phyloP scores from a whole-genome alignment of 192 early-diverging fungal species.

The Jimgerdemannia flammicorona region DNA sequence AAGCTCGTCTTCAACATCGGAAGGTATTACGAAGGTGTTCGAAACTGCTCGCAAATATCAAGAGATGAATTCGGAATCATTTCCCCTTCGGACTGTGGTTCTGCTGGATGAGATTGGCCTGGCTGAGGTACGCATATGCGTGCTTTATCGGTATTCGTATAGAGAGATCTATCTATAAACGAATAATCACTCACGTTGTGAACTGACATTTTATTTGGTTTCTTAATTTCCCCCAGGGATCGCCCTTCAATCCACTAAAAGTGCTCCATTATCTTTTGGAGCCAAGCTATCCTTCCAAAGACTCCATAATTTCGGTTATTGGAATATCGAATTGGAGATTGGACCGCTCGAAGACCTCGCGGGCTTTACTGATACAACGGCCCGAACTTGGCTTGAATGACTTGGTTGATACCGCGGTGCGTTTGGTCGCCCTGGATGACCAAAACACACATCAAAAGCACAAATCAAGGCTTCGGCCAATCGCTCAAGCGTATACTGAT shows the following conservation, averaged over 20 bases:
- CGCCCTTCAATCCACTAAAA: slow-evolving; percentile 14
- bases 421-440: neutral
- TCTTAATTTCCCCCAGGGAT: neutral
- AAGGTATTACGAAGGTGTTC: slow-evolving; percentile 12
- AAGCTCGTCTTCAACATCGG: slow-evolving; percentile 13
- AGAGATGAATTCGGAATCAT: slow-evolving; percentile 1
- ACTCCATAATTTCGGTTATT: slow-evolving; percentile 10
- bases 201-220: neutral
- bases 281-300: slow-evolving; percentile 9
- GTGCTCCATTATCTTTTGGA: slow-evolving; percentile 11
- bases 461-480: neutral
- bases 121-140: neutral
- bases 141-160: neutral
- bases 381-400: slow-evolving; percentile 14
- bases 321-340: slow-evolving; percentile 21
- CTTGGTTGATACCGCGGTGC: slow-evolving; percentile 6
- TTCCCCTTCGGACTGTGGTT: slow-evolving; percentile 6
- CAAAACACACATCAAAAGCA: neutral
- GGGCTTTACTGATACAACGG: slow-evolving; percentile 19
- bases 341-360: slow-evolving; percentile 16
- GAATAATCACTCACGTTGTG: neutral
- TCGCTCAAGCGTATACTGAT: slow-evolving; percentile 8
- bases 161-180: neutral
- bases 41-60: slow-evolving; percentile 8
- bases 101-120: slow-evolving; percentile 11